Conservation (phyloP, 2,329 filamentous ascomycete genomes). For the Fusarium sp. region DNA sequence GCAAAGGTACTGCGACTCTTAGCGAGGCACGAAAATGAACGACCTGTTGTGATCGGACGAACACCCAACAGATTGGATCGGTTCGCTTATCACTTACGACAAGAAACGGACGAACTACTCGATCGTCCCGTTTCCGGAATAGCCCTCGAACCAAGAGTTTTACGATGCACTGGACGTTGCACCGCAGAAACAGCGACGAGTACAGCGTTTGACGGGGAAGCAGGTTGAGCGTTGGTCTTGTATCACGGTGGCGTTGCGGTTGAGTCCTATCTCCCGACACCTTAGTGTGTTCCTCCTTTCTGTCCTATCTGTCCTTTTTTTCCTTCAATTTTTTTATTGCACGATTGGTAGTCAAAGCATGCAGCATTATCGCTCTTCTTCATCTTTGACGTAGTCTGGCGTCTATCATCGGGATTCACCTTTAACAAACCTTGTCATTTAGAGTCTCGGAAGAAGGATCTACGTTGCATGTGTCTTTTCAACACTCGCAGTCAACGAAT, state of each 20-base stretch:
- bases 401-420: conserved; percentile 2
- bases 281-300: conserved; percentile 1
- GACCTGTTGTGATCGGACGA: conserved; percentile 5
- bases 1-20: background rate
- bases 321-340: conserved; percentile 10
- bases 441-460: conserved; percentile 4
- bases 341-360: conserved; percentile 26
- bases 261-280: conserved; percentile 10
- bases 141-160: conserved; percentile 3
- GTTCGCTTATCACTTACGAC: conserved; percentile 16
- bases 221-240: conserved; percentile 38
- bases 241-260: conserved; percentile 29
- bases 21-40: conserved; percentile 14
- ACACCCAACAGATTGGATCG: background rate
- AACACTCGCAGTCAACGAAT: background rate
- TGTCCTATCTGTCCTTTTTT: background rate
- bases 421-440: conserved; percentile 1
- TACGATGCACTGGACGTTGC: conserved; percentile 1
- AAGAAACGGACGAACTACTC: conserved; percentile 23
- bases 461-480: background rate
- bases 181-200: conserved; percentile 12
- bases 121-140: conserved; percentile 20
- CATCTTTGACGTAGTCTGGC: conserved; percentile 25
- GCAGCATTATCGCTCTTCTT: conserved; percentile 7
- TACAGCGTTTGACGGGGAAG: conserved; percentile 39